Conservation (phyloP, 2,329 filamentous ascomycete genomes). For the Alternaria arborescens region DNA sequence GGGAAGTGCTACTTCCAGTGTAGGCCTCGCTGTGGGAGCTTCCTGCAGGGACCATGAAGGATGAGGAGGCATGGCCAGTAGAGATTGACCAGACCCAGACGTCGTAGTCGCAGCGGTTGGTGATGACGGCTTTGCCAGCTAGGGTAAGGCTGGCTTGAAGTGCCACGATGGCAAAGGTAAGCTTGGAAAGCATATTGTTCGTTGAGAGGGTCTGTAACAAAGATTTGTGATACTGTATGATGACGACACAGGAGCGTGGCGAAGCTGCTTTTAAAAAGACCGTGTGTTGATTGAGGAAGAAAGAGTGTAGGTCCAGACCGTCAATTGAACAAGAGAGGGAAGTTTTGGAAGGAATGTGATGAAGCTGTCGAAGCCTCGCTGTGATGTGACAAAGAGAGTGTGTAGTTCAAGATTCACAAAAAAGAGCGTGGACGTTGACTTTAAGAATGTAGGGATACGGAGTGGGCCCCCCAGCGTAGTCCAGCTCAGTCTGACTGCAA, state of each 20-base stretch:
- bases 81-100: slow-evolving; percentile 38
- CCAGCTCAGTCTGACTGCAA: slow-evolving; percentile 1
- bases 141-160: slow-evolving; percentile 28
- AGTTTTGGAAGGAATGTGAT: slow-evolving; percentile 12
- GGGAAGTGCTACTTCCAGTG: slow-evolving; percentile 25
- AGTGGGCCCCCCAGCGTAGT: not conserved
- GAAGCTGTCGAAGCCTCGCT: slow-evolving; percentile 16
- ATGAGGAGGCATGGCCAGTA: slow-evolving; percentile 12
- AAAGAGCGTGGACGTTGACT: slow-evolving; percentile 4
- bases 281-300: slow-evolving; percentile 2
- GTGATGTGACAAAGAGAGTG: slow-evolving; percentile 10
- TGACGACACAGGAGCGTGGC: not conserved
- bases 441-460: not conserved
- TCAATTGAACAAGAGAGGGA: slow-evolving; percentile 9
- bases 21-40: slow-evolving; percentile 32
- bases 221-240: slow-evolving; percentile 1
- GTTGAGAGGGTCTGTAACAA: slow-evolving; percentile 5
- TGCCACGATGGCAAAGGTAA: slow-evolving; percentile 23
- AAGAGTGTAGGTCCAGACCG: slow-evolving; percentile 11
- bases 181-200: slow-evolving; percentile 30
- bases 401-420: not conserved
- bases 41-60: slow-evolving; percentile 28
- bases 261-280: not conserved
- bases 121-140: slow-evolving; percentile 35
- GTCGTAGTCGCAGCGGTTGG: slow-evolving; percentile 38